A percentile compares a stretch with the other conserved stretches of the same genome.
phyloP scores from a whole-genome alignment of 208 protist genomes.

The Leishmania mexicana region DNA sequence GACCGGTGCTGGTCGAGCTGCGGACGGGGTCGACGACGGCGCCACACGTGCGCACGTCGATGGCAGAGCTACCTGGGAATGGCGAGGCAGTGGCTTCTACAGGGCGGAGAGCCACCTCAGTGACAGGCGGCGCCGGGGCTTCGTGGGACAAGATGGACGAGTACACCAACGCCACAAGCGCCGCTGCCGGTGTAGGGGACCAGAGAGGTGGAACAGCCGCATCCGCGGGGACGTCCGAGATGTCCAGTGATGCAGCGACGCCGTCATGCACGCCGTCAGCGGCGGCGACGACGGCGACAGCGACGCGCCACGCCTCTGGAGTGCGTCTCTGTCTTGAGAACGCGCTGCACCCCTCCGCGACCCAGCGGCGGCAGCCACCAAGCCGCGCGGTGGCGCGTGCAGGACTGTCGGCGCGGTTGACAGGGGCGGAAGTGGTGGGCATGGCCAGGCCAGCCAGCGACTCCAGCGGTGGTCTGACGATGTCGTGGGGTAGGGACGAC shows the following conservation, averaged over 20 bases:
- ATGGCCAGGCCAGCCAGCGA: not conserved
- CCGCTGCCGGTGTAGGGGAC: not conserved
- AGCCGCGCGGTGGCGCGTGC: not conserved
- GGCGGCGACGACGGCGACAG: not conserved
- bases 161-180: not conserved
- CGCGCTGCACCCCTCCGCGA: conserved; percentile 23
- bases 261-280: conserved; percentile 1
- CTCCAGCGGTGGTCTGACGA: conserved; percentile 8
- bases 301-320: not conserved
- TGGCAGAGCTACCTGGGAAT: not conserved
- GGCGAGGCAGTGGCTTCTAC: conserved; percentile 2
- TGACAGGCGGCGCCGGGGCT: not conserved
- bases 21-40: conserved; percentile 28
- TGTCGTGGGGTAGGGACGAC: conserved; percentile 34
- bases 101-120: not conserved
- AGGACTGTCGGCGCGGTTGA: not conserved
- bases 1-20: conserved; percentile 41
- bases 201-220: not conserved
- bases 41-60: not conserved
- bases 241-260: conserved; percentile 3
- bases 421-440: not conserved
- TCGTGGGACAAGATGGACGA: not conserved
- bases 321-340: conserved; percentile 2
- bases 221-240: not conserved
- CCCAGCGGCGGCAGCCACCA: not conserved